A percentile compares a stretch with the other conserved stretches of the same genome.
These are phyloP conservation scores for Entamoeba dispar DNA, from an alignment of 208 protist genomes.

Conservation along the genomic window DNA sequence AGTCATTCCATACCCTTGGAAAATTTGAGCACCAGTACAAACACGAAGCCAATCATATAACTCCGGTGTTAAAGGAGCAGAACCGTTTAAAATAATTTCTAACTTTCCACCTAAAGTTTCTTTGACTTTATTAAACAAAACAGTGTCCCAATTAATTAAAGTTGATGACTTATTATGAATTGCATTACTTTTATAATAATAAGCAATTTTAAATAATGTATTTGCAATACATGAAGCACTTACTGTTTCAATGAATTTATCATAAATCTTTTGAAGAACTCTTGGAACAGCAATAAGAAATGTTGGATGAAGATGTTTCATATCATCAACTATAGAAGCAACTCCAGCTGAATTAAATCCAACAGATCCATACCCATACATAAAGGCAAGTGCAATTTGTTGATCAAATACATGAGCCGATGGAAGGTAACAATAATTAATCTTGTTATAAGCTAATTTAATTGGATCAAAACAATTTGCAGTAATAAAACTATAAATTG, in stretches of 20 bases:
- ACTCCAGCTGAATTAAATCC: not conserved
- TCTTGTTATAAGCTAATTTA: not conserved
- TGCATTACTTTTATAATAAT: not conserved
- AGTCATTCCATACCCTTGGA: not conserved
- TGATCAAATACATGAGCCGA: not conserved
- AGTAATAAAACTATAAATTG: not conserved
- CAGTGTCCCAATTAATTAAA: not conserved
- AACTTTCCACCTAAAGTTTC: not conserved
- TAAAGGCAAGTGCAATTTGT: not conserved
- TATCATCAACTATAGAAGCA: not conserved
- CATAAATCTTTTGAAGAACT: constrained; percentile 3
- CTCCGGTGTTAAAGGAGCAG: not conserved
- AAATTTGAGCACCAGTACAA: not conserved
- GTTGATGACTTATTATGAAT: not conserved
- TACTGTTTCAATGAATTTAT: not conserved
- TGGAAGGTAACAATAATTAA: not conserved
- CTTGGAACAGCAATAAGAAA: constrained; percentile 2
- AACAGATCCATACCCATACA: not conserved
- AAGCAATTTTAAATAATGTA: not conserved
- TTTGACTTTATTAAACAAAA: not conserved
- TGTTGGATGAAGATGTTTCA: not conserved
- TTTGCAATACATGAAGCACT: not conserved
- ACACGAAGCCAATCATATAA: not conserved
- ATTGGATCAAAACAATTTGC: not conserved
- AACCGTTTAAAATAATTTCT: not conserved